Percentiles rank a stretch among this genome's conserved stretches.
These are phyloP conservation scores for Astrothelium macrocarpum DNA, from an alignment of 495 filamentous ascomycete species.

Conservation along the genomic window DNA sequence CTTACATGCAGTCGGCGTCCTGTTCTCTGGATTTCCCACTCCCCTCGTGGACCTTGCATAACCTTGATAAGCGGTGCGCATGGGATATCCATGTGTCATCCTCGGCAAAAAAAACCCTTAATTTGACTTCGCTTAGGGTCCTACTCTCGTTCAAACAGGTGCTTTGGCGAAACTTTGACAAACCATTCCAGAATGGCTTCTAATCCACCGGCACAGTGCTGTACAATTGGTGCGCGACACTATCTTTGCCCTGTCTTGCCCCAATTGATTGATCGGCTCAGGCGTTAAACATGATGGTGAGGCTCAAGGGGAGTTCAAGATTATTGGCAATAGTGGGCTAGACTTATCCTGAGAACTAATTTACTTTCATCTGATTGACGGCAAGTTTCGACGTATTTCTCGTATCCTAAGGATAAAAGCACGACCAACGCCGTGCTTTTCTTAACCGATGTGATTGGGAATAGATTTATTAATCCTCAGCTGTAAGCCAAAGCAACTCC, in stretches of 20 bases:
- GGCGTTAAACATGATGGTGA: constrained; percentile 37
- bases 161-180: background rate
- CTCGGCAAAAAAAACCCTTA: too few species aligned
- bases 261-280: background rate
- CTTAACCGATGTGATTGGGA: constrained; percentile 36
- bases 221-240: constrained; percentile 24
- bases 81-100: too few species aligned
- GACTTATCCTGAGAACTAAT: background rate
- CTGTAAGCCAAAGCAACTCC: constrained; percentile 35
- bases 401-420: constrained; percentile 33
- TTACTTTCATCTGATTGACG: background rate
- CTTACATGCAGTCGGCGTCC: too few species aligned
- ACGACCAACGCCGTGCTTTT: constrained; percentile 37
- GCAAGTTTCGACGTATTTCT: constrained; percentile 38
- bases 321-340: constrained; percentile 30
- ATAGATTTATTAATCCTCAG: constrained; percentile 66
- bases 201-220: constrained; percentile 35
- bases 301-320: constrained; percentile 33
- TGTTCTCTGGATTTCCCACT: too few species aligned
- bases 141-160: background rate
- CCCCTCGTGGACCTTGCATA: too few species aligned
- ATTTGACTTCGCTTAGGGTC: too few species aligned
- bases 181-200: constrained; percentile 23
- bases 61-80: too few species aligned
- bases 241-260: background rate